These are phyloP conservation scores for Leccinellum albellum DNA, from an alignment of 768 basidiomycete species.

Conservation along the genomic window DNA sequence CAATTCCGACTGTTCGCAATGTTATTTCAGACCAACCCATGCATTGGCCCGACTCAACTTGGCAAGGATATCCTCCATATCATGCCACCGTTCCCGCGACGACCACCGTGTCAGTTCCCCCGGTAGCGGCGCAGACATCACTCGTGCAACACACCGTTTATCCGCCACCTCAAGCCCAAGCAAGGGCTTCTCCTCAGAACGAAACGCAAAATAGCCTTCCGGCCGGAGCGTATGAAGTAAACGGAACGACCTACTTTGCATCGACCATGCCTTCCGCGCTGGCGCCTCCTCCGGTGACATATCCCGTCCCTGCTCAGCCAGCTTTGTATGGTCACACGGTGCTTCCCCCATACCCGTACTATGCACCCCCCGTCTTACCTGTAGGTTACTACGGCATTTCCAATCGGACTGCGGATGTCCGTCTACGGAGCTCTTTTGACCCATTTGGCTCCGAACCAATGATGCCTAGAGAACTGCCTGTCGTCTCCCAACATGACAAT, in stretches of 20 bases:
- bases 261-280: neutral
- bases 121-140: neutral
- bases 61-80: constrained; percentile 24
- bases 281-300: constrained; percentile 3
- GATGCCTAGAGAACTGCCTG: constrained; percentile 9
- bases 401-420: neutral
- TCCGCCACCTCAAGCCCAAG: neutral
- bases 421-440: constrained; percentile 12
- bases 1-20: neutral
- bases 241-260: constrained; percentile 31
- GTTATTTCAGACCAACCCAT: constrained; percentile 7
- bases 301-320: constrained; percentile 5
- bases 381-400: constrained; percentile 1
- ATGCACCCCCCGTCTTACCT: constrained; percentile 6
- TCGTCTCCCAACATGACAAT: constrained; percentile 4
- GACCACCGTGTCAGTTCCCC: constrained; percentile 1
- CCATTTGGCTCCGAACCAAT: constrained; percentile 20
- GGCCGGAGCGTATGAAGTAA: constrained; percentile 19
- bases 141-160: constrained; percentile 1
- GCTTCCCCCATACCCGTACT: constrained; percentile 7
- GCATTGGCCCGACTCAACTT: constrained; percentile 16
- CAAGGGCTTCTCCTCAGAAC: neutral
- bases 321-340: constrained; percentile 4
- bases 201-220: constrained; percentile 8
- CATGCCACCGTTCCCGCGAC: constrained; percentile 26